Conservation (phyloP, 176 grass and related monocot species). For the Hordeum vulgare region DNA sequence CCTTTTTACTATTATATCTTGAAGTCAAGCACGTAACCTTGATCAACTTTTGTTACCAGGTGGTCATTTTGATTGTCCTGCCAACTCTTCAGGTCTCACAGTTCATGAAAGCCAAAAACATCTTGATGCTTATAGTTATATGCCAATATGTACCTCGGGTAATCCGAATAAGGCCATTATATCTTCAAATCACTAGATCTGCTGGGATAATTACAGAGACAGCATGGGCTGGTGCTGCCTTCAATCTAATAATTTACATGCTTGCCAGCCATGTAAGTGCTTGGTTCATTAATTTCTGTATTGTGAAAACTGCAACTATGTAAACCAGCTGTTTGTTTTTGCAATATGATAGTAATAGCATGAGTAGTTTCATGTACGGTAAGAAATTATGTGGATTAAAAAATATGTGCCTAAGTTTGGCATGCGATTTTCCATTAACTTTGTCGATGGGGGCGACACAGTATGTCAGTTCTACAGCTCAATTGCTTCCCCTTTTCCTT, state of each 20-base stretch:
- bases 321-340: neutral
- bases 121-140: conserved; percentile 70
- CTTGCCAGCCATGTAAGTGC: conserved; percentile 90
- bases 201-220: conserved; percentile 86
- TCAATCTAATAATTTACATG: conserved; percentile 93
- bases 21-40: conserved; percentile 2
- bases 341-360: neutral
- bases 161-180: conserved; percentile 76
- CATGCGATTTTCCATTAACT: neutral
- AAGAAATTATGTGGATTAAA: neutral
- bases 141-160: conserved; percentile 87
- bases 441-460: neutral
- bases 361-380: neutral
- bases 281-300: neutral
- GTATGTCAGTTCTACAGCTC: neutral
- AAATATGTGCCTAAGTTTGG: neutral
- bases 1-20: neutral
- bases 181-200: conserved; percentile 85
- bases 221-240: conserved; percentile 78
- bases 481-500: neutral
- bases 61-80: conserved; percentile 64
- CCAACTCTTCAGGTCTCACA: conserved; percentile 41
- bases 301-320: neutral
- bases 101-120: conserved; percentile 57
- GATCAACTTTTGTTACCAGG: conserved; percentile 29